Evolutionary conservation across 2,329 filamentous ascomycete genomes (phyloP).

Genomic region (Scedosporium aurantiacum): DNA sequence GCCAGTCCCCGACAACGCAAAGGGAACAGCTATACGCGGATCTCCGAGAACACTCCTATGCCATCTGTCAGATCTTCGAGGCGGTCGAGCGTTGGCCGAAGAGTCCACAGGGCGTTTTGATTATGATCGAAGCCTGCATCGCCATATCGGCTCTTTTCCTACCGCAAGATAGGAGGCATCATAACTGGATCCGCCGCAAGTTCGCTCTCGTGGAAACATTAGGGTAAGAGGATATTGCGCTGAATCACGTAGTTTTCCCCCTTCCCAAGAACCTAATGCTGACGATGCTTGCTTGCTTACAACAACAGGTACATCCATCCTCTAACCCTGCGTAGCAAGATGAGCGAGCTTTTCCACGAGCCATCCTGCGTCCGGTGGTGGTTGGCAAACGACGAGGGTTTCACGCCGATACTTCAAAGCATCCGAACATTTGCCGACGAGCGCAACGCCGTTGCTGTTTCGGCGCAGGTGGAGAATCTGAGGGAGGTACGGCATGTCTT

Average conservation of each 20-base stretch:
- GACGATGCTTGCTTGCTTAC: background rate
- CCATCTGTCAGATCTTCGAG: constrained; percentile 69
- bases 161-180: constrained; percentile 61
- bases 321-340: constrained; percentile 57
- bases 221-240: constrained; percentile 48
- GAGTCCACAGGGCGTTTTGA: constrained; percentile 57
- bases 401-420: constrained; percentile 60
- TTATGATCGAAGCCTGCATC: constrained; percentile 65
- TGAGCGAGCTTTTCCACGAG: constrained; percentile 66
- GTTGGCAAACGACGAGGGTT: constrained; percentile 73
- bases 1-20: constrained; percentile 52
- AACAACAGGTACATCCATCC: constrained; percentile 63
- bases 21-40: constrained; percentile 40
- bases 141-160: constrained; percentile 69
- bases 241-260: background rate
- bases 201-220: constrained; percentile 67
- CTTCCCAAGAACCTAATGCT: background rate
- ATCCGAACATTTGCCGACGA: constrained; percentile 76
- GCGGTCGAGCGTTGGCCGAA: constrained; percentile 62
- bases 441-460: constrained; percentile 50
- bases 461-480: constrained; percentile 51
- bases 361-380: constrained; percentile 71
- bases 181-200: constrained; percentile 69
- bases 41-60: constrained; percentile 51
- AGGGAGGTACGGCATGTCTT: constrained; percentile 69